Conservation (phyloP, 345 rosid genomes). For the sweet orange (Citrus sinensis) region DVS_A1.0 CM039163.1:6422001-6422500, state of each 20-base stretch:
- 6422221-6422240: not conserved
- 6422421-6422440: not conserved
- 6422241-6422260: not conserved
- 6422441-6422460: not conserved
- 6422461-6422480: not conserved
- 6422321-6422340: not conserved
- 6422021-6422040: too few species aligned
- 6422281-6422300: conserved; percentile 3
- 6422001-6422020: too few species aligned
- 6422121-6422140: conserved; percentile 97
- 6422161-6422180: conserved; percentile 9
- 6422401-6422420: not conserved
- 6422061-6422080: not conserved
- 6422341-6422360: not conserved
- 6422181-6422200: not conserved
- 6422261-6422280: not conserved
- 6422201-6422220: not conserved
- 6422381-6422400: not conserved
- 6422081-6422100: conserved; percentile 86
- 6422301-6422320: not conserved
- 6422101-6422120: conserved; percentile 96
- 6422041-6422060: too few species aligned
- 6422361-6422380: not conserved
- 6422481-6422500: not conserved
- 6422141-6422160: conserved; percentile 88